Conservation (phyloP, 2,329 filamentous ascomycete genomes). For the Beauveria sp. region DNA sequence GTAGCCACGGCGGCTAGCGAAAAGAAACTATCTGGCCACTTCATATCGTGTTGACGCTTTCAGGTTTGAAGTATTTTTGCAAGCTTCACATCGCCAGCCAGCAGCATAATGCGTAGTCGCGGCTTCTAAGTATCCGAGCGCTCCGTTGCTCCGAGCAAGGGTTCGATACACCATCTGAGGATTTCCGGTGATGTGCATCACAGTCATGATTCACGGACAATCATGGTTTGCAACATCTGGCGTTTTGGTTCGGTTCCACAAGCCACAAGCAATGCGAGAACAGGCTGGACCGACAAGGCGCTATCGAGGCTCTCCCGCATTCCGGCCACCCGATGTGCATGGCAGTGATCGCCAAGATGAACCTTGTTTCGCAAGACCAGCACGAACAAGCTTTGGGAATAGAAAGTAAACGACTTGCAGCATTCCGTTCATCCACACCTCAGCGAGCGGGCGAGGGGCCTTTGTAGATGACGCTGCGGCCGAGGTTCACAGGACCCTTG, state of each 20-base stretch:
- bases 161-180: neutral
- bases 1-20: neutral
- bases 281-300: neutral
- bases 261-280: neutral
- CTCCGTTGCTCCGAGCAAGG: neutral
- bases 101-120: neutral
- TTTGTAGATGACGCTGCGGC: neutral
- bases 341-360: neutral
- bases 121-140: no score
- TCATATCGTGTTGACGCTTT: neutral
- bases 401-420: neutral
- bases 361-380: neutral
- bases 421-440: neutral
- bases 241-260: conserved; percentile 6
- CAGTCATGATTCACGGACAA: neutral
- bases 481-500: neutral
- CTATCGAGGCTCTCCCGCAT: neutral
- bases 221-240: neutral
- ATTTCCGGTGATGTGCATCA: neutral
- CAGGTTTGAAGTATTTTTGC: neutral
- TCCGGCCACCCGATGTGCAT: neutral
- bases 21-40: neutral
- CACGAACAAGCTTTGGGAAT: neutral
- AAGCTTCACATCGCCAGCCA: neutral
- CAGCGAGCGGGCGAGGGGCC: neutral